Evolutionary conservation across 345 rosid species (phyloP).

Genomic region (Rhizophora mangle): DNA sequence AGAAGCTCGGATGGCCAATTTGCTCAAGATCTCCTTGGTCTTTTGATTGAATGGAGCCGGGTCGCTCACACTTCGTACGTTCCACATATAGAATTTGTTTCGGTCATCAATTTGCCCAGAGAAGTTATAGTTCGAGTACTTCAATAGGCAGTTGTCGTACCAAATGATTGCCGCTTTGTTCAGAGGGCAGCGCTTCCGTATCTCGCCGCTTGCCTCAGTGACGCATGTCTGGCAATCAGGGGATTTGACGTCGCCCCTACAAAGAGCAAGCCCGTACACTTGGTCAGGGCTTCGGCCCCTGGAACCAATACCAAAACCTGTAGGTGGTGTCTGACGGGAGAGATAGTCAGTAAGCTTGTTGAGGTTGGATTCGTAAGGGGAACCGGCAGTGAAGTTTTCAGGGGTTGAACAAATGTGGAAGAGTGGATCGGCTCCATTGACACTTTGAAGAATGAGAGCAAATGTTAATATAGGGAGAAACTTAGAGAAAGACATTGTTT

Average conservation of each 20-base stretch:
- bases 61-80: neutral
- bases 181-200: neutral
- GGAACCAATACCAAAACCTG: neutral
- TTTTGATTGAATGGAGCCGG: neutral
- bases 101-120: neutral
- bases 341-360: neutral
- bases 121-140: neutral
- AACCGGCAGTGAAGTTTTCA: neutral
- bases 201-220: neutral
- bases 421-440: neutral
- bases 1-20: neutral
- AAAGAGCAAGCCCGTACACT: neutral
- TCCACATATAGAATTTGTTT: neutral
- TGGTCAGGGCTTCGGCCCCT: neutral
- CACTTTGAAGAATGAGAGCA: too few species aligned
- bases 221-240: neutral
- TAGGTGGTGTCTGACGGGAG: neutral
- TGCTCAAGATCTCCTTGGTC: neutral
- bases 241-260: neutral
- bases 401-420: neutral
- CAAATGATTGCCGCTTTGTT: neutral
- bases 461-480: too few species aligned
- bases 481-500: too few species aligned
- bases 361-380: neutral
- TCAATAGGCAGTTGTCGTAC: neutral